Base-by-base conservation (phyloP, 1,139 yeast species). In the Tardiomyces digboiensis region DNA sequence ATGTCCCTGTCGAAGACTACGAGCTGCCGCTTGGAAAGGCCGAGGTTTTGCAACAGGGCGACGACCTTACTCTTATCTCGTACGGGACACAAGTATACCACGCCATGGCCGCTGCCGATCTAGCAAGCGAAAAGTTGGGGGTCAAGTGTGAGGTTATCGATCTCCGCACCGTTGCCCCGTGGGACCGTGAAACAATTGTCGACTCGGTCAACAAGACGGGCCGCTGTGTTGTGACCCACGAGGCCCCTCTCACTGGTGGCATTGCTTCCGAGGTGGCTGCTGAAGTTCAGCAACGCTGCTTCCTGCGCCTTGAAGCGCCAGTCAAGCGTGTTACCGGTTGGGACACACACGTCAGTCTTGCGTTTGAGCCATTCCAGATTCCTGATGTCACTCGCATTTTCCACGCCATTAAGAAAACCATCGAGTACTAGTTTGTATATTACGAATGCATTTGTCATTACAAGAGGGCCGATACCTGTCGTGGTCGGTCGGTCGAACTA, bases 241-340 rank as follows among this genome's bases (percentile, higher is more conserved):
- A 63, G 48, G 66, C 66, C 8, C 59, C 59, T 10, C 47, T 49
- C 21, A 54, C 63, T 13, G 54, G 53, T 21, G 66, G 67, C 13
- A 53, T 63, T 16, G 65, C 60, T 6, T 58, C 65, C 16, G 67
- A 63, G 39, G 50, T 63, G 6, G 65, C 67, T 3, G 66, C 67
- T 4, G 64, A 60, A 42, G 54, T 63, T 22, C 66, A 61, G 46
- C 54, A 57, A 39, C 49, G 50, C 36, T 61, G 65, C 39, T 63
- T 63, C 51, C 48, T 63, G 39, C 44, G 56, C 8, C 49, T 63
- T 14, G 67, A 63, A 45, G 53, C 65, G n/a, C 67, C 67, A 2
- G 59, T 63, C 12, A 53, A 55, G 42, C 51, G 66, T 22, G 58
- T 63, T 37, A 54, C 67, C n/a, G 66, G 65, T n/a, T 58, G 61